Evolutionary conservation across 768 basidiomycete genomes (phyloP).

Genomic region (Tricholoma flavovirens): DNA sequence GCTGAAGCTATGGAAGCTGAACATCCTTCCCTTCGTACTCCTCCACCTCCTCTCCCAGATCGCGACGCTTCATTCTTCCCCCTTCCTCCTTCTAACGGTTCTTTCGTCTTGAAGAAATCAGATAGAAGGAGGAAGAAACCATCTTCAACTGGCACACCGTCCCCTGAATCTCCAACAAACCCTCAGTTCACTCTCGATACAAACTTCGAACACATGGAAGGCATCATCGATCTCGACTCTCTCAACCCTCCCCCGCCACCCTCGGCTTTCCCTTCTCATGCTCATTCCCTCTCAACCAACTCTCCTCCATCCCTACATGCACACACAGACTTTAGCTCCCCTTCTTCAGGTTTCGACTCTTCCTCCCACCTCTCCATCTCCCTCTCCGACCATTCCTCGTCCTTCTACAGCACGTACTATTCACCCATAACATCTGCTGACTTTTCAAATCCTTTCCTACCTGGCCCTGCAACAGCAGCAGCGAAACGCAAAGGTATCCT

Average conservation of each 20-base stretch:
- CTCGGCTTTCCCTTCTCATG: not conserved
- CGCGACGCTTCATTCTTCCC: conserved; percentile 19
- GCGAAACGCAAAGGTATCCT: conserved; percentile 16
- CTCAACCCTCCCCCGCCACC: not conserved
- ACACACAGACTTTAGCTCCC: not conserved
- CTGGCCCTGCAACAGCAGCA: conserved; percentile 19
- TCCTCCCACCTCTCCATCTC: conserved; percentile 3
- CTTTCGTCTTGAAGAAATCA: conserved; percentile 16
- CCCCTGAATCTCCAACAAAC: conserved; percentile 18
- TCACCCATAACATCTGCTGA: conserved; percentile 21
- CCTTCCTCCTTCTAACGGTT: conserved; percentile 5
- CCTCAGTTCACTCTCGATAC: conserved; percentile 51
- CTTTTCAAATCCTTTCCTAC: conserved; percentile 39
- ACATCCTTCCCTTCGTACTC: conserved; percentile 33
- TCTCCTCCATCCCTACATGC: not conserved
- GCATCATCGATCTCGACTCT: conserved; percentile 56
- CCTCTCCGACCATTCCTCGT: conserved; percentile 22
- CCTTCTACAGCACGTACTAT: conserved; percentile 11
- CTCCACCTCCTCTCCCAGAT: conserved; percentile 28
- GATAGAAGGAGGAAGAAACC: conserved; percentile 30
- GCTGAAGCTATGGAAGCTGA: conserved; percentile 26
- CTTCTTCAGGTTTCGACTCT: not conserved
- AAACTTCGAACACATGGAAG: conserved; percentile 73
- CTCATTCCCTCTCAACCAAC: not conserved
- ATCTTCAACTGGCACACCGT: conserved; percentile 21